phyloP scores from a whole-genome alignment of 1,284 basidiomycete species.

The Porogramme epimiltina region DNA sequence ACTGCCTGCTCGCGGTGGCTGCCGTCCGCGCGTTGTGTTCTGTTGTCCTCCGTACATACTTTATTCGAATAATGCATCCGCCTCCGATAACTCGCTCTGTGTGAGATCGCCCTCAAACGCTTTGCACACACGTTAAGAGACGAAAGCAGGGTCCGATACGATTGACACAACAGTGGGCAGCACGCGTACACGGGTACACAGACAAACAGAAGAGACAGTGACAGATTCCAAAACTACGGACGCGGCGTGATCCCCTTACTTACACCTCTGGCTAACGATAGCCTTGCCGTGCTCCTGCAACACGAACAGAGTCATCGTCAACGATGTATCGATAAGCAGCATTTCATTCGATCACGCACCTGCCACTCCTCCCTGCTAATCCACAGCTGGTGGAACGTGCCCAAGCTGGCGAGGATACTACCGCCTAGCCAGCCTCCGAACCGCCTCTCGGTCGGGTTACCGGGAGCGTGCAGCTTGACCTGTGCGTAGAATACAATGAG shows the following conservation, averaged over 20 bases:
- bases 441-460: slow-evolving; percentile 84
- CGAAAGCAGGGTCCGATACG: neutral
- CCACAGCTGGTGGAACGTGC: slow-evolving; percentile 97
- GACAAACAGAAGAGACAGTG: slow-evolving; percentile 16
- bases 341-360: slow-evolving; percentile 43
- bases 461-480: slow-evolving; percentile 88
- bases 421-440: slow-evolving; percentile 95
- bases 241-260: slow-evolving; percentile 40
- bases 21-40: slow-evolving; percentile 33
- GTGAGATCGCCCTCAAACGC: too few relatives aligned
- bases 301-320: too few relatives aligned
- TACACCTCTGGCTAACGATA: slow-evolving; percentile 80
- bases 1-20: slow-evolving; percentile 15
- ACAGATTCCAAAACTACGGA: neutral
- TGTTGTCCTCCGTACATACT: slow-evolving; percentile 26
- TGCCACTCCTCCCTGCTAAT: slow-evolving; percentile 92
- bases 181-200: neutral
- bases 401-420: slow-evolving; percentile 89
- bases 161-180: neutral
- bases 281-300: slow-evolving; percentile 73
- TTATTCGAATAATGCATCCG: slow-evolving; percentile 12
- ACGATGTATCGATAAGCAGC: neutral
- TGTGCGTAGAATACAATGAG: slow-evolving; percentile 28
- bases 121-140: too few relatives aligned
- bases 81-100: neutral